Conservation (phyloP, 176 grass and related monocot species). For the Oryza nivara region DNA sequence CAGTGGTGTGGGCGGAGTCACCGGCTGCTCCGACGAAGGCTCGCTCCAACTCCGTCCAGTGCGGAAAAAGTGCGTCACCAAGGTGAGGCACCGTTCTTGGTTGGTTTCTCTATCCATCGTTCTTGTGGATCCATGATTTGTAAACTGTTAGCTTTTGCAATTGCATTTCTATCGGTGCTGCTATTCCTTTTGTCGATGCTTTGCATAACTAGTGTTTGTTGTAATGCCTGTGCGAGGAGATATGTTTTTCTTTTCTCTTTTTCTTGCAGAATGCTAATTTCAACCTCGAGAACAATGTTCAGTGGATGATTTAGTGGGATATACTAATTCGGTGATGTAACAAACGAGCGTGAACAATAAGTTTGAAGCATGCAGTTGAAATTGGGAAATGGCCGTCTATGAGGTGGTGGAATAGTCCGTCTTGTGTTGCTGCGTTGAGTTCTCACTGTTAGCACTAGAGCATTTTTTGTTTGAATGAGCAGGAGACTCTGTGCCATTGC, state of each 20-base stretch:
- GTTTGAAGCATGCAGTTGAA: not conserved
- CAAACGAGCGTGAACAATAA: not conserved
- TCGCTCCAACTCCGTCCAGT: not conserved
- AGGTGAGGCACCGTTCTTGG: not conserved
- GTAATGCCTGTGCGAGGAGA: not conserved
- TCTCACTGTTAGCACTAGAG: not conserved
- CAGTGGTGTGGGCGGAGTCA: too few relatives aligned
- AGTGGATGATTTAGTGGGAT: not conserved
- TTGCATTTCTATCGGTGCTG: not conserved
- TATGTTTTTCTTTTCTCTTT: not conserved
- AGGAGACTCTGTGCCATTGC: not conserved
- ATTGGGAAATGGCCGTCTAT: not conserved
- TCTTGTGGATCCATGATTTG: not conserved
- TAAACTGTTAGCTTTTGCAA: not conserved
- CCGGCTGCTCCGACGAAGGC: not conserved
- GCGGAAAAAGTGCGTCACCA: not conserved
- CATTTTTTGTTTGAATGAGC: not conserved
- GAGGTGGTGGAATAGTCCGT: not conserved
- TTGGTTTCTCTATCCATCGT: not conserved
- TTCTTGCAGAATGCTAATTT: not conserved
- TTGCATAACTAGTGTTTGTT: not conserved
- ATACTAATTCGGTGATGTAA: not conserved
- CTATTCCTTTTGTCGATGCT: not conserved
- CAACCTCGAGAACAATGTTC: not conserved
- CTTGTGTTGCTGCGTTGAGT: not conserved